Percentiles rank a stretch among this genome's conserved stretches.
phyloP scores from a whole-genome alignment of 805 yeast genomes.

The Spathaspora sp. region DNA sequence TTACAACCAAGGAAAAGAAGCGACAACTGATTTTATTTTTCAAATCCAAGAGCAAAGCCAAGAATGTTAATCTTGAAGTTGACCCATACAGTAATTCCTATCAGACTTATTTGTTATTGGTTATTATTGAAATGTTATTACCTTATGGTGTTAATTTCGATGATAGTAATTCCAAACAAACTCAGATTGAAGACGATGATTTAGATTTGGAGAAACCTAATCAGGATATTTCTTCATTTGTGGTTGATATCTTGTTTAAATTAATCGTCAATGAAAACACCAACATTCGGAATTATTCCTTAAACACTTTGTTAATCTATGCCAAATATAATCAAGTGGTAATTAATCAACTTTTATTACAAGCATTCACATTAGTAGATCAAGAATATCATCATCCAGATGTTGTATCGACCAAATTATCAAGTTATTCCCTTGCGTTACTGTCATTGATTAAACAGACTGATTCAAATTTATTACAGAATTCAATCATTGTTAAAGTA shows the following conservation, averaged over 20 bases:
- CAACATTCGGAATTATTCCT: constrained; percentile 33
- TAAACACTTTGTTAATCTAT: constrained; percentile 26
- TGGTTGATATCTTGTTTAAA: constrained; percentile 26
- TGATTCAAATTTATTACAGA: constrained; percentile 30
- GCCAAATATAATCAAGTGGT: constrained; percentile 29
- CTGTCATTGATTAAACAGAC: constrained; percentile 35
- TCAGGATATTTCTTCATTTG: constrained; percentile 13
- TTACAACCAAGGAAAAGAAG: not conserved
- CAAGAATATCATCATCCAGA: constrained; percentile 21
- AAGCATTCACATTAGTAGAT: constrained; percentile 26
- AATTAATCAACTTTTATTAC: constrained; percentile 30
- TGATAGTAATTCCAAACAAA: constrained; percentile 1
- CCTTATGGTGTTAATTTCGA: constrained; percentile 35
- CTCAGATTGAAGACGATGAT: constrained; percentile 16
- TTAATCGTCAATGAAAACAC: constrained; percentile 30
- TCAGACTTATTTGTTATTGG: constrained; percentile 28
- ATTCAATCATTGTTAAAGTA: constrained; percentile 37
- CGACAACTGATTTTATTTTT: constrained; percentile 17
- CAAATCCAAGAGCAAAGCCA: constrained; percentile 18
- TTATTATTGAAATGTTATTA: constrained; percentile 25
- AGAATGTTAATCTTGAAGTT: constrained; percentile 16
- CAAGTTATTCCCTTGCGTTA: constrained; percentile 33
- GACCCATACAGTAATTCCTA: constrained; percentile 31
- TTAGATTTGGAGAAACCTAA: constrained; percentile 9
- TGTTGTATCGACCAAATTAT: constrained; percentile 17